A percentile compares a stretch with the other conserved stretches of the same genome.
Conservation (phyloP, 192 early-diverging fungal genomes). For the Rhizophagus prolifer region DNA sequence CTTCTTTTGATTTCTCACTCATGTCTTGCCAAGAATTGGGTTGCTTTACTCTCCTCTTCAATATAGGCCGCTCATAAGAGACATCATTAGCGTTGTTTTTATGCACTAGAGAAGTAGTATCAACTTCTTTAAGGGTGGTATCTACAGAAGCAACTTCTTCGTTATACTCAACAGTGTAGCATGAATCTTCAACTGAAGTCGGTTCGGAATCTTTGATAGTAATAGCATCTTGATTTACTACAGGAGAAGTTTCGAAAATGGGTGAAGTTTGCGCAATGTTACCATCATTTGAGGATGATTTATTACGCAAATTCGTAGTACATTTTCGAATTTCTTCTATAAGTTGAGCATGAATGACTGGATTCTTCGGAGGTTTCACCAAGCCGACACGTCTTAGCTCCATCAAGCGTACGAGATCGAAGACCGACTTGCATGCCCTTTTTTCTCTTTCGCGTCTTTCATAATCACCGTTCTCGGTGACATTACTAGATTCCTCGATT, state of each 20-base stretch:
- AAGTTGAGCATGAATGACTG: not conserved
- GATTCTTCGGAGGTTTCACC: not conserved
- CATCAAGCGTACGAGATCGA: not conserved
- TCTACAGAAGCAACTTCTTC: not conserved
- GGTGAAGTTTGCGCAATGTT: not conserved
- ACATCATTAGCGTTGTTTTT: not conserved
- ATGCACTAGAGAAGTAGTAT: not conserved
- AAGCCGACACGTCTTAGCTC: not conserved
- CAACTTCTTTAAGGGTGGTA: too few relatives aligned
- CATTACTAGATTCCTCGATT: not conserved
- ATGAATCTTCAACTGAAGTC: not conserved
- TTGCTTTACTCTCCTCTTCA: not conserved
- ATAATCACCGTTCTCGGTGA: not conserved
- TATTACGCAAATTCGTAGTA: not conserved
- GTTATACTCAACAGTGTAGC: not conserved
- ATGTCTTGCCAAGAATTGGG: not conserved
- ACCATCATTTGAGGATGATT: not conserved
- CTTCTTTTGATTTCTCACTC: not conserved
- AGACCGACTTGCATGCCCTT: not conserved
- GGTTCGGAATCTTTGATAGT: not conserved
- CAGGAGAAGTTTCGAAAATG: not conserved
- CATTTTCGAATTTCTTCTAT: not conserved
- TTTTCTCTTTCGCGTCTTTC: not conserved
- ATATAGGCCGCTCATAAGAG: not conserved
- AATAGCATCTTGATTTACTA: not conserved